A percentile compares a stretch with the other conserved stretches of the same genome.
Conservation (phyloP, 306 rosid genomes). For the Cyamopsis tetragonoloba region DNA sequence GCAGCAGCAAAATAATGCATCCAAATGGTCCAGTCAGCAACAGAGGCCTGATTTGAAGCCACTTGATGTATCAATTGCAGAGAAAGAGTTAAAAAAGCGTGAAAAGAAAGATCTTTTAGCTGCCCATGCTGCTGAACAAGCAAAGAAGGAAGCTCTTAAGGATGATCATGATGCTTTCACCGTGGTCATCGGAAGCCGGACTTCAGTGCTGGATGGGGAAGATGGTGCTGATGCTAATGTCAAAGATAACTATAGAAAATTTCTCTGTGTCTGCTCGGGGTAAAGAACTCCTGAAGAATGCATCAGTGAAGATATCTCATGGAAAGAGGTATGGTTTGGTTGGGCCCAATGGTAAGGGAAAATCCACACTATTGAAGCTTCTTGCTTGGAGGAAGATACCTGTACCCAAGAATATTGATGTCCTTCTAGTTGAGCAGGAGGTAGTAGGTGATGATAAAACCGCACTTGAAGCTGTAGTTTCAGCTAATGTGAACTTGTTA, state of each 20-base stretch:
- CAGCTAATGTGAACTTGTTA: slow-evolving; percentile 69
- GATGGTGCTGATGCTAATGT: slow-evolving; percentile 58
- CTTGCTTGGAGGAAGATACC: slow-evolving; percentile 93
- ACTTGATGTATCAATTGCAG: slow-evolving; percentile 41
- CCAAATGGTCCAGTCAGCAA: slow-evolving; percentile 25
- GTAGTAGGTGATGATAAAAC: slow-evolving; percentile 71
- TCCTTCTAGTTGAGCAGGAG: slow-evolving; percentile 79
- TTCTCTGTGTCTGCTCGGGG: slow-evolving; percentile 56
- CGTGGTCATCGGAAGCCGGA: slow-evolving; percentile 61
- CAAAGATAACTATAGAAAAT: slow-evolving; percentile 50
- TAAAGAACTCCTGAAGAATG: slow-evolving; percentile 51
- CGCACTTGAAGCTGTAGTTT: slow-evolving; percentile 68
- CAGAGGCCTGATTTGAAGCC: slow-evolving; percentile 33
- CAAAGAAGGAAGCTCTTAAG: slow-evolving; percentile 56
- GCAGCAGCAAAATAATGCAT: neutral
- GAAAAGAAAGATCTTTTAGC: slow-evolving; percentile 63
- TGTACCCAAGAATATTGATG: slow-evolving; percentile 74
- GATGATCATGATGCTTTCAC: slow-evolving; percentile 80
- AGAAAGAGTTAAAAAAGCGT: slow-evolving; percentile 48
- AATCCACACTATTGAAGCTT: slow-evolving; percentile 75
- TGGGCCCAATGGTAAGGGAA: slow-evolving; percentile 73
- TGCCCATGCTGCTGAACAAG: slow-evolving; percentile 45
- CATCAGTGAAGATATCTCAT: slow-evolving; percentile 56
- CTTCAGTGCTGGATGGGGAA: slow-evolving; percentile 59
- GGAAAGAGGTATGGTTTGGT: slow-evolving; percentile 68